Conservation (phyloP, 1,284 basidiomycete species). For the Cutaneotrichosporon sp. region DNA sequence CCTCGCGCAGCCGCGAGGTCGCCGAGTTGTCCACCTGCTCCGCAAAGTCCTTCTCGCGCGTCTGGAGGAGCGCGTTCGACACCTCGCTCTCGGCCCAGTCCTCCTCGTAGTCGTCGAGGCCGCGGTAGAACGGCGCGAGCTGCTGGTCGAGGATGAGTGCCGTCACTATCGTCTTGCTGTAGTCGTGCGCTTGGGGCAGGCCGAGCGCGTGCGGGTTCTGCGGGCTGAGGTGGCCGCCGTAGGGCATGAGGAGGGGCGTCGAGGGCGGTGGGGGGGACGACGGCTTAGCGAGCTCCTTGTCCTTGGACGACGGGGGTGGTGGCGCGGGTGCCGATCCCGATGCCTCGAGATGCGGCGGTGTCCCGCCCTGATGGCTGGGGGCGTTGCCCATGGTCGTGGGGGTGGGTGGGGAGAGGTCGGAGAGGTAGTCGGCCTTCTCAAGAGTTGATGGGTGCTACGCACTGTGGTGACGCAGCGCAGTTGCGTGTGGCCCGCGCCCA, state of each 20-base stretch:
- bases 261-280: constrained; percentile 59
- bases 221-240: constrained; percentile 73
- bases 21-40: constrained; percentile 42
- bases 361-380: constrained; percentile 27
- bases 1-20: constrained; percentile 39
- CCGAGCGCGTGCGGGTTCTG: constrained; percentile 85
- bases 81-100: constrained; percentile 83
- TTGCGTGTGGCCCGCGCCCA: background rate
- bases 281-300: constrained; percentile 32
- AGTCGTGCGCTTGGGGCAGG: constrained; percentile 66
- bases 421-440: background rate
- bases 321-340: constrained; percentile 1
- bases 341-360: constrained; percentile 12
- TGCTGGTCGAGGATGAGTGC: constrained; percentile 82
- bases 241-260: constrained; percentile 61
- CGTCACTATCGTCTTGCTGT: constrained; percentile 83
- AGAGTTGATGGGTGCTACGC: background rate
- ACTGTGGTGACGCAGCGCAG: background rate
- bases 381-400: constrained; percentile 41
- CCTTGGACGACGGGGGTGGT: constrained; percentile 18
- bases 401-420: background rate
- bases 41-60: constrained; percentile 41
- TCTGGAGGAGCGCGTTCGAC: constrained; percentile 53
- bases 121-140: constrained; percentile 93
- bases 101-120: constrained; percentile 88